phyloP scores from a whole-genome alignment of 1,139 yeast genomes.

The Debaryomyces nepalensis region DNA sequence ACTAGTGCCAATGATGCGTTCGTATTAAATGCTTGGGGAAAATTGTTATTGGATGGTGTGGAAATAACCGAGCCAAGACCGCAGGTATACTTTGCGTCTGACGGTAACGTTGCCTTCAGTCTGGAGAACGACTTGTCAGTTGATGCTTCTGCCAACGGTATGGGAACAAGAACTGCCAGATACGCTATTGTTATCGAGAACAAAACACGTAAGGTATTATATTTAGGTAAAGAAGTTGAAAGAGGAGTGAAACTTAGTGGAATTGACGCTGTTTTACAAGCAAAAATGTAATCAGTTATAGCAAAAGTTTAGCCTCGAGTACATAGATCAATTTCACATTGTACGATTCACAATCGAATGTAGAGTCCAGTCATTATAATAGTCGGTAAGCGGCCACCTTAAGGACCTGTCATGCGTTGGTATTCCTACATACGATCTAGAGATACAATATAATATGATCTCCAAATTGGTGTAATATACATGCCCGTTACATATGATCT shows the following conservation, averaged over 20 bases:
- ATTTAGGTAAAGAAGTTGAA: conserved; percentile 34
- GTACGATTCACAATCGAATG: too few species aligned
- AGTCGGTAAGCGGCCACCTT: too few species aligned
- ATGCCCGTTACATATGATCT: not conserved
- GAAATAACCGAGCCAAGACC: conserved; percentile 38
- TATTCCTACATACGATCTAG: too few species aligned
- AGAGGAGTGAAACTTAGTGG: conserved; percentile 32
- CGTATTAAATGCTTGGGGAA: conserved; percentile 78
- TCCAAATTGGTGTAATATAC: too few species aligned
- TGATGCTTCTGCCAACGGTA: conserved; percentile 57
- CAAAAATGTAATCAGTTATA: conserved; percentile 15
- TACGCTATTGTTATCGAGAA: conserved; percentile 69
- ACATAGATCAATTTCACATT: too few species aligned
- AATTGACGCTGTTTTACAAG: conserved; percentile 25
- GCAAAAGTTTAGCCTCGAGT: too few species aligned
- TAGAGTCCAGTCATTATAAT: too few species aligned
- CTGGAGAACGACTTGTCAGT: conserved; percentile 42
- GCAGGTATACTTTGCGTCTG: conserved; percentile 69
- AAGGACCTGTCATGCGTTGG: too few species aligned
- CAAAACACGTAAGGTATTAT: conserved; percentile 23
- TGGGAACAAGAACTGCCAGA: conserved; percentile 69
- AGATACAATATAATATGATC: too few species aligned
- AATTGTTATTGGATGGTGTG: conserved; percentile 50
- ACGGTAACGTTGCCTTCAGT: conserved; percentile 70
- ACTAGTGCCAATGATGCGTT: conserved; percentile 79